Base-by-base conservation (phyloP, 768 basidiomycete species). In the Xerocomus potaroensis region DNA sequence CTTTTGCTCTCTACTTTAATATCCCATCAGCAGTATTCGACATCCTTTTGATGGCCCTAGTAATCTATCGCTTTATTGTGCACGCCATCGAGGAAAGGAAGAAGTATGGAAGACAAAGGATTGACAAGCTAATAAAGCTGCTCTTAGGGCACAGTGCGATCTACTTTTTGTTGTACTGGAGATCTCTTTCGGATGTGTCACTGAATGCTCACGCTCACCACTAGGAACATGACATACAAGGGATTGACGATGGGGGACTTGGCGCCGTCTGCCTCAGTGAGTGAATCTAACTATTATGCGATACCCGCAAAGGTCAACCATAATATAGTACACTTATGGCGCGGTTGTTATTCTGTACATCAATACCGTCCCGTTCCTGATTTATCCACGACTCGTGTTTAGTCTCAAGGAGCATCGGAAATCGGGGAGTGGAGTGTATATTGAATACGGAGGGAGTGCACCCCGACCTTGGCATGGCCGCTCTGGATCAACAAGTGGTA, bases 151-250 rank as follows among this genome's bases (percentile, higher is more conserved):
- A 55, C 31, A 54, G 34, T 34, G 19, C 41, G 6, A 14, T 55
- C 29, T 55, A 47, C 24, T 55, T 55, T 29, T 6, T 55, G 31
- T 30, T 55, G 54, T 56, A 33, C 15, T 35, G 10, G 8, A 27
- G n/a, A n/a, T n/a, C n/a, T 5, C 19, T 5, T 23, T 22, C 7
- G 34, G 11, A 5, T 19, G 8, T 8, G 4, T 16, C 11, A 10
- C 9, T 9, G 19, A 43, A 24, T 6, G 3, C 34, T 49, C 22
- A 40, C 9, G 10, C 9, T 9, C 8, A 38, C 31, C 8, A 5
- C 0, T 16, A 54, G 54, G 37, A 50, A 43, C 42, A 14, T 55
- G 16, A 3, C 26, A 5, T 24, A 40, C 24, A 42, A 30, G 9
- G 37, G 18, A 10, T n/a, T 55, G 5, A 5, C n/a, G 10, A 9